Conservation (phyloP, 306 rosid species). For the Cicer pinnatifidum region DNA sequence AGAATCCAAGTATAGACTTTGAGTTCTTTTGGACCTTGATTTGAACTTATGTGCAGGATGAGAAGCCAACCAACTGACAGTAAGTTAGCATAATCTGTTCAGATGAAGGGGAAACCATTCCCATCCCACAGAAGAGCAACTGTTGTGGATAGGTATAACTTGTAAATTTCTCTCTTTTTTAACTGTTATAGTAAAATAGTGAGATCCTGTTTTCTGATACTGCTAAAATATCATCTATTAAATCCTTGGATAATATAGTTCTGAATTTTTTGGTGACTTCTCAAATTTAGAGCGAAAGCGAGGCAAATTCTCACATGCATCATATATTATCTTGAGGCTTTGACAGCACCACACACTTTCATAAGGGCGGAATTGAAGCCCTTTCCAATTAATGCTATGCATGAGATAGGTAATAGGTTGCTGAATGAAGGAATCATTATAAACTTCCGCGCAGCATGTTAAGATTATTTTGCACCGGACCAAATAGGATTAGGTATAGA, state of each 20-base stretch:
- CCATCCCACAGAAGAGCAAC: constrained; percentile 75
- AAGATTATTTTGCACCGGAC: not conserved
- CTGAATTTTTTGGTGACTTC: constrained; percentile 14
- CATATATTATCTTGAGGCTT: not conserved
- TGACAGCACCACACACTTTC: not conserved
- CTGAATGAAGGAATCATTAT: not conserved
- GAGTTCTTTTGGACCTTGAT: constrained; percentile 28
- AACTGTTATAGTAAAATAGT: constrained; percentile 42
- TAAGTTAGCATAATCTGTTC: constrained; percentile 66
- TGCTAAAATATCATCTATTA: constrained; percentile 45
- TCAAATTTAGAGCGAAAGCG: constrained; percentile 10
- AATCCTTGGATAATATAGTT: constrained; percentile 40
- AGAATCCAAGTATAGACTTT: constrained; percentile 4
- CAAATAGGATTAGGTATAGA: too few species aligned
- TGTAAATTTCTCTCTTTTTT: constrained; percentile 36
- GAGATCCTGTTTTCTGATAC: constrained; percentile 44
- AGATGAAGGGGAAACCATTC: constrained; percentile 77
- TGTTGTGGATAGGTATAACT: constrained; percentile 73
- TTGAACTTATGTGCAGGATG: constrained; percentile 65
- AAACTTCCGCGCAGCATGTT: constrained; percentile 7
- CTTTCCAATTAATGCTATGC: constrained; percentile 25
- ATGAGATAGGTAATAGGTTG: not conserved
- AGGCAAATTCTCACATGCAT: constrained; percentile 1
- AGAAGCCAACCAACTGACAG: constrained; percentile 71
- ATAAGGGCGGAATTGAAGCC: not conserved